A percentile compares a stretch with the other conserved stretches of the same genome.
phyloP scores from a whole-genome alignment of 352 stramenopile genomes.

The Globisporangium ultimum region DNA sequence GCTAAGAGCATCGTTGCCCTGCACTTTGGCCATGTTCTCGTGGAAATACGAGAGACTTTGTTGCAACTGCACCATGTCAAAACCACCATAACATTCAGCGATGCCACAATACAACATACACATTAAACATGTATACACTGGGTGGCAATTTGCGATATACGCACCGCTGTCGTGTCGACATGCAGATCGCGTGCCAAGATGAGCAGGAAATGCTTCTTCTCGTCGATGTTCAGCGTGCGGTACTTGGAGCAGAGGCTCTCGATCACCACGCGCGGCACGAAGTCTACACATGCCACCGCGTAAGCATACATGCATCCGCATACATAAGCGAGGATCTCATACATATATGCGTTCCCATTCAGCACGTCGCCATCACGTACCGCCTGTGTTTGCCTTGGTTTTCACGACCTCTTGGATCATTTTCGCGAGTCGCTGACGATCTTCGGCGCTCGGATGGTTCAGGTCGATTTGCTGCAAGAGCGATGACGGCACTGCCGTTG shows the following conservation, averaged over 20 bases:
- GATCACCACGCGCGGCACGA: slow-evolving; percentile 75
- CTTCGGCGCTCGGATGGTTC: slow-evolving; percentile 26
- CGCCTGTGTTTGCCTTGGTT: slow-evolving; percentile 60
- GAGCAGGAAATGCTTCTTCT: slow-evolving; percentile 80
- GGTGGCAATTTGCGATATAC: not conserved
- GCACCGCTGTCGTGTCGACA: slow-evolving; percentile 51
- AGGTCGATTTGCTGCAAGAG: slow-evolving; percentile 56
- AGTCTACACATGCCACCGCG: slow-evolving; percentile 36
- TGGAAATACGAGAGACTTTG: slow-evolving; percentile 54
- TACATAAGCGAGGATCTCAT: no score
- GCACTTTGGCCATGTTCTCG: slow-evolving; percentile 48
- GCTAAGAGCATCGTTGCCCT: slow-evolving; percentile 20
- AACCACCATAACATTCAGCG: not conserved
- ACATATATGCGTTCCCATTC: no score
- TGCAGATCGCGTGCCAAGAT: slow-evolving; percentile 75
- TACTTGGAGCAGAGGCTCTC: slow-evolving; percentile 65
- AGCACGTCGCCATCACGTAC: slow-evolving; percentile 27
- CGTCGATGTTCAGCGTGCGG: slow-evolving; percentile 59
- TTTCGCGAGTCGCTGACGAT: slow-evolving; percentile 52
- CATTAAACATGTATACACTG: not conserved
- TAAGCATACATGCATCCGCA: no score
- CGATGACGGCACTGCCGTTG: slow-evolving; percentile 25
- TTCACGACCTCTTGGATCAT: slow-evolving; percentile 68
- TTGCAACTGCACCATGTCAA: slow-evolving; percentile 27
- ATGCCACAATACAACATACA: not conserved